Evolutionary conservation across 805 yeast species (phyloP), one percentile per base, ranked within the genome.

Genomic region (Yarrowia sp.): DNA sequence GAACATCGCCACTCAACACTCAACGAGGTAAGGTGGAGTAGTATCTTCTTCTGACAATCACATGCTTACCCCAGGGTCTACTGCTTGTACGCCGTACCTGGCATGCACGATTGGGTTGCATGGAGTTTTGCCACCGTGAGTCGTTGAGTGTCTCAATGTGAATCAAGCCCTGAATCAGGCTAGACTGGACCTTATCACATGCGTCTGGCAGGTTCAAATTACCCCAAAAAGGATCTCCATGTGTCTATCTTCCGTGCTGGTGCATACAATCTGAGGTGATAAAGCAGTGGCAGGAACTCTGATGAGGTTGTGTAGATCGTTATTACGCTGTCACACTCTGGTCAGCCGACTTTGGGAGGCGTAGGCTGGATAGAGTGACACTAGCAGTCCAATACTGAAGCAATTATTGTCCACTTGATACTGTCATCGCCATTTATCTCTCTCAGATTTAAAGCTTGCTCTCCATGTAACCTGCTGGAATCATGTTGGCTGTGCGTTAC

Each of bases 101-200:
- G 8, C 32, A 46, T 46, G 35, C 30, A 24, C 54, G 38, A 30
- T 48, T 48, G 54, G 22, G 54, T 48, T 48, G 54, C 51, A 16
- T 28, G 10, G 21, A 21, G 7, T n/a, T 32, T 46, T n/a, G 54
- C 54, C 54, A 48, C 54, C 38, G 24, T 30, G 36, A 32, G 35
- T 26, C 28, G 38, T 32, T 30, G 38, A 24, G 38, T 48, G 38
- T 48, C 54, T 30, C 36, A 48, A 6, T 12, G 19, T 32, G 54
- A 48, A 48, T 32, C 54, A 48, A 26, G 54, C 54, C 54, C 54
- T 48, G 54, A 48, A 48, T 48, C 54, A 48, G 28, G 11, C 38
- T 28, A n/a, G 16, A 24, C 9, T 41, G 48, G 32, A 3, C 12
- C 52, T 14, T 30, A 35, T 48, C 54, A 48, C 54, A 48, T 48